Base-by-base conservation (phyloP, 2,329 filamentous ascomycete species). In the Aaosphaeria arxii region DNA sequence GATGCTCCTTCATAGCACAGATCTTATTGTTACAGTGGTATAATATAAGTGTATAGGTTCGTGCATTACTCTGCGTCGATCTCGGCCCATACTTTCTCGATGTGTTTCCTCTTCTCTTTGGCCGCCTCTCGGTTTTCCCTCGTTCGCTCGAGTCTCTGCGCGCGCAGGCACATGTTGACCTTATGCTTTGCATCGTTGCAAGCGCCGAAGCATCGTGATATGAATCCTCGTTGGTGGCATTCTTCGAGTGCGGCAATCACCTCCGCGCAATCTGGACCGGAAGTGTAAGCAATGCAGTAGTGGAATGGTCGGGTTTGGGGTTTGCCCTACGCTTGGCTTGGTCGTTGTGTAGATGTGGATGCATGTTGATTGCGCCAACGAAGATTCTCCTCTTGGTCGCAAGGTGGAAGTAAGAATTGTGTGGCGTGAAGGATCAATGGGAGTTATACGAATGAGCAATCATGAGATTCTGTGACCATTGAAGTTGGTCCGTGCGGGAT, bases 261-360 rank as follows among this genome's bases (percentile, higher is more conserved):
- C 59, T 95, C 91, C 72, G 92, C 89, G 81, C 94, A 99, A 64
- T 87, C 94, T 99, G 51, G 52, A 43, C 29, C 9, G 41, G 4
- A 11, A 24, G 30, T 42, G 41, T 24, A 36, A 31, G 41, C 30
- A 13, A 32, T 4, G 32, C 29, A 17, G 4, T 9, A 4, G 44
- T 38, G 28, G 40, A 39, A 36, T 32, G 30, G 38, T 49, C 24
- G 35, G 31, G 35, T 38, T 45, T 43, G 43, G 28, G 46, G 43
- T 45, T 35, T 64, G 40, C 70, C 74, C 40, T 81, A 96, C 92
- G 91, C 59, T 83, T 79, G 61, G 95, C 95, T 68, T 96, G 87
- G 70, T 94, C 90, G 30, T 90, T 96, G 69, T 97, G 91, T 2
- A 99, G 77, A 76, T 96, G 92, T 46, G 94, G 95, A 89, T 99